Evolutionary conservation across 129 eudicot genomes (phyloP).

Genomic region (Daucus carota): DNA sequence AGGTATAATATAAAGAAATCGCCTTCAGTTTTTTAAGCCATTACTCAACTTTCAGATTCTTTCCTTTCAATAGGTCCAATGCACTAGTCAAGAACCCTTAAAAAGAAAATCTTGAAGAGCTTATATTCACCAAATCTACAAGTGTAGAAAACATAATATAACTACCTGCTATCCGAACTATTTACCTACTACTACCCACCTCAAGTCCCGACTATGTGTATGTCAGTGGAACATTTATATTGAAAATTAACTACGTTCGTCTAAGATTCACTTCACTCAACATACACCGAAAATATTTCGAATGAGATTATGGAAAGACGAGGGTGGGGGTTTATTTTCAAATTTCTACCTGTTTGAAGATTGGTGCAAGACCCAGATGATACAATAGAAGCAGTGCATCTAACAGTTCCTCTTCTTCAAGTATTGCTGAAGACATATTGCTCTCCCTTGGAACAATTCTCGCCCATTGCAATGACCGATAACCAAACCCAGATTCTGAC

Average conservation of each 20-base stretch:
- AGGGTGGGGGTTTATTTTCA: background rate
- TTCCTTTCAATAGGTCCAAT: too few relatives aligned
- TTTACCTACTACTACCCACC: background rate
- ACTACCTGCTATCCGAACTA: background rate
- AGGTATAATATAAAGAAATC: too few relatives aligned
- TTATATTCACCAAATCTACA: too few relatives aligned
- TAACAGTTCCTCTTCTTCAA: constrained; percentile 90
- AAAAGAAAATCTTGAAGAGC: too few relatives aligned
- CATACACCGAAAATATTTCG: background rate
- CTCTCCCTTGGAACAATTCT: constrained; percentile 60
- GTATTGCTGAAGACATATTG: constrained; percentile 58
- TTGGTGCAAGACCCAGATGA: constrained; percentile 93
- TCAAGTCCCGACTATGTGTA: background rate
- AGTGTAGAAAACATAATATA: background rate
- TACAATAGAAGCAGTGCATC: constrained; percentile 92
- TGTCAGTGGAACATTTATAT: background rate
- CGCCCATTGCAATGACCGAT: constrained; percentile 58
- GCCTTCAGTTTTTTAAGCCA: too few relatives aligned
- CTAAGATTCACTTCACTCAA: background rate
- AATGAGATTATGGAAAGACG: background rate
- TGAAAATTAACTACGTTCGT: background rate
- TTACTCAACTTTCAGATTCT: too few relatives aligned
- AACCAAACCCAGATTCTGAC: constrained; percentile 68
- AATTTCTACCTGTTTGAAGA: constrained; percentile 70
- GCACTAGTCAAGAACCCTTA: too few relatives aligned